A percentile compares a stretch with the other conserved stretches of the same genome.
phyloP scores from a whole-genome alignment of 805 yeast genomes.

The Monosporozyma servazzii region DNA sequence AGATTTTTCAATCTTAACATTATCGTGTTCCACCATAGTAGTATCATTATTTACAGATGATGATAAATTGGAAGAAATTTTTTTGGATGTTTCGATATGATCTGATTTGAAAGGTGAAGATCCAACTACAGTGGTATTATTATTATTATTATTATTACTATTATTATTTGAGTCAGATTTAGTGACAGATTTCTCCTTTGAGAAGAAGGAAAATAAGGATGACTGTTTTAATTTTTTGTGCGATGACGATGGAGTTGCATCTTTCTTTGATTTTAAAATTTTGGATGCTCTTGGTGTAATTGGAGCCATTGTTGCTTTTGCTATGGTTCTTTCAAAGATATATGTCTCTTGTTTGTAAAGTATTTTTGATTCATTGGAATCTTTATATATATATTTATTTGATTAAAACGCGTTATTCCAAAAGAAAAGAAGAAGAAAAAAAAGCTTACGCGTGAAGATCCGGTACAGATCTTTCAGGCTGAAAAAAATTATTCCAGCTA shows the following conservation, averaged over 20 bases:
- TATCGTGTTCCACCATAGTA: background rate
- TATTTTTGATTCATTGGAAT: no score
- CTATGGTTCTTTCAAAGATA: background rate
- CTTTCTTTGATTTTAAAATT: constrained; percentile 5
- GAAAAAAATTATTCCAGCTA: no score
- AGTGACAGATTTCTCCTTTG: constrained; percentile 9
- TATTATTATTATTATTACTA: background rate
- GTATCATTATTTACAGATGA: background rate
- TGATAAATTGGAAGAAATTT: background rate
- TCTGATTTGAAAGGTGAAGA: constrained; percentile 1
- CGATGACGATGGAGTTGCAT: constrained; percentile 23
- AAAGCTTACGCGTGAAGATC: background rate
- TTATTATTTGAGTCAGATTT: no score
- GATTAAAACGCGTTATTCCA: background rate
- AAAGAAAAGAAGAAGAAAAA: background rate
- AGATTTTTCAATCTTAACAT: background rate
- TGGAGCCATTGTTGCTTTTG: constrained; percentile 11
- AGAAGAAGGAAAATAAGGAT: constrained; percentile 29
- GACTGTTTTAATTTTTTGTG: constrained; percentile 32
- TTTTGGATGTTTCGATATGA: background rate
- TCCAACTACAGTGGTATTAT: constrained; percentile 1
- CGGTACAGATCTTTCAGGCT: background rate
- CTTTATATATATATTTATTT: background rate
- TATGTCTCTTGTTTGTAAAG: no score
- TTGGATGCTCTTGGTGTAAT: constrained; percentile 20